Evolutionary conservation across 106 monocot genomes (phyloP).

Genomic region (Allium cepa): DNA sequence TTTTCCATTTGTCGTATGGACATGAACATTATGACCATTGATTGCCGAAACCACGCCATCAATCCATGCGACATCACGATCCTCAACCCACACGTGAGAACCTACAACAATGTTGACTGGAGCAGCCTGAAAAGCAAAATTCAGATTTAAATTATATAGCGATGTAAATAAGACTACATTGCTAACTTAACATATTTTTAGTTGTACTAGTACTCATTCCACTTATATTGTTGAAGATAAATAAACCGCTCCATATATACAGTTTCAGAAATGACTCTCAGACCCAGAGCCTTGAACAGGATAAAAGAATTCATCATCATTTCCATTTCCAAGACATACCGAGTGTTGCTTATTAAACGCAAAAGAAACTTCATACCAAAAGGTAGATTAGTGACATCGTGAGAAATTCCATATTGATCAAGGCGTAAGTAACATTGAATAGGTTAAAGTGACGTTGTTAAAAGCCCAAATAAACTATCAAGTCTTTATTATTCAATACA

Average conservation of each 20-base stretch:
- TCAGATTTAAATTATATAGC: not conserved
- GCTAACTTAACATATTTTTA: not conserved
- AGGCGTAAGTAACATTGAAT: too few species aligned
- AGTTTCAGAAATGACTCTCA: not conserved
- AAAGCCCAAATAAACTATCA: too few species aligned
- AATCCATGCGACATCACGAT: constrained; percentile 57
- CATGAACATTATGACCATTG: constrained; percentile 46
- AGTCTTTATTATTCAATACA: too few species aligned
- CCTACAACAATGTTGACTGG: constrained; percentile 66
- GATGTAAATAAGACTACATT: not conserved
- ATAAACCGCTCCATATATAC: not conserved
- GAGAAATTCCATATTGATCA: too few species aligned
- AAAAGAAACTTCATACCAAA: too few species aligned
- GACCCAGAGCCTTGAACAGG: too few species aligned
- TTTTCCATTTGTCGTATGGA: constrained; percentile 51
- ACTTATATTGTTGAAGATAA: not conserved
- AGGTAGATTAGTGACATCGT: too few species aligned
- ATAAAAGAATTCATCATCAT: too few species aligned
- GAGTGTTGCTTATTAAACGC: too few species aligned
- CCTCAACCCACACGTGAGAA: constrained; percentile 77
- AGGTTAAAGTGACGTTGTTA: too few species aligned
- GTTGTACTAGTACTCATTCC: not conserved
- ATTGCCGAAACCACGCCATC: constrained; percentile 60
- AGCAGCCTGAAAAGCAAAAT: constrained; percentile 34
- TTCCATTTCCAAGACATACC: too few species aligned